Percentiles rank a stretch among this genome's conserved stretches.
These are phyloP conservation scores for Neohortaea acidophila DNA, from an alignment of 495 filamentous ascomycete species.

Conservation along the genomic window DNA sequence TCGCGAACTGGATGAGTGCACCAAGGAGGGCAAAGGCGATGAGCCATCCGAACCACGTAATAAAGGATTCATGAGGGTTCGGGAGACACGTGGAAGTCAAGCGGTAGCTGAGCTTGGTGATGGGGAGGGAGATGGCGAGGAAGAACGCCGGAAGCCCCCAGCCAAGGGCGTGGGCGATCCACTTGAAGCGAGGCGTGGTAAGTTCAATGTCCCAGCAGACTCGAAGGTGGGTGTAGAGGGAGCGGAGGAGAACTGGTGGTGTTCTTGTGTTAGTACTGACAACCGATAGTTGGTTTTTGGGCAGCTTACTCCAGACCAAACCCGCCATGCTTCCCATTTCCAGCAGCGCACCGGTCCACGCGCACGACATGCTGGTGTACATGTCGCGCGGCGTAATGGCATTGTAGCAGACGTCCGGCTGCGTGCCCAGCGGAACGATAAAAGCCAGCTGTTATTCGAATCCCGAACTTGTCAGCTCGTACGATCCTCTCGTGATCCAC, in stretches of 20 bases:
- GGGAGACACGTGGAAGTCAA: conserved; percentile 24
- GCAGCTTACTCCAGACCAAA: conserved; percentile 21
- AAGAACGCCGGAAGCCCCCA: conserved; percentile 20
- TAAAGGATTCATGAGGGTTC: conserved; percentile 20
- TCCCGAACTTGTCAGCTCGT: neutral
- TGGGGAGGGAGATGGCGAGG: conserved; percentile 16
- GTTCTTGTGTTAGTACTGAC: too few species aligned
- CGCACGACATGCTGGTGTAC: conserved; percentile 21
- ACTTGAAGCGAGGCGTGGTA: conserved; percentile 21
- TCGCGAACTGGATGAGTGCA: conserved; percentile 21
- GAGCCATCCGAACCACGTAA: conserved; percentile 26
- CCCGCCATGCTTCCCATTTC: conserved; percentile 20
- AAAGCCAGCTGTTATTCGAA: conserved; percentile 16
- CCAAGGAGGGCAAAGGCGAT: conserved; percentile 20
- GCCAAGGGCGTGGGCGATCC: conserved; percentile 19
- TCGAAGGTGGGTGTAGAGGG: conserved; percentile 26
- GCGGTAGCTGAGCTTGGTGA: conserved; percentile 25
- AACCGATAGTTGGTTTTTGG: too few species aligned
- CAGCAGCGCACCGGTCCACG: conserved; percentile 25
- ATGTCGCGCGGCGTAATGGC: conserved; percentile 28
- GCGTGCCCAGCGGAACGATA: conserved; percentile 18
- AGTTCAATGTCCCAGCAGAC: conserved; percentile 27
- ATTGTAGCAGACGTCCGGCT: conserved; percentile 23
- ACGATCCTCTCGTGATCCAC: neutral
- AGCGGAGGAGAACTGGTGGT: conserved; percentile 23